phyloP scores from a whole-genome alignment of 202 grass and related monocot genomes.

The Musa balbisiana region DNA sequence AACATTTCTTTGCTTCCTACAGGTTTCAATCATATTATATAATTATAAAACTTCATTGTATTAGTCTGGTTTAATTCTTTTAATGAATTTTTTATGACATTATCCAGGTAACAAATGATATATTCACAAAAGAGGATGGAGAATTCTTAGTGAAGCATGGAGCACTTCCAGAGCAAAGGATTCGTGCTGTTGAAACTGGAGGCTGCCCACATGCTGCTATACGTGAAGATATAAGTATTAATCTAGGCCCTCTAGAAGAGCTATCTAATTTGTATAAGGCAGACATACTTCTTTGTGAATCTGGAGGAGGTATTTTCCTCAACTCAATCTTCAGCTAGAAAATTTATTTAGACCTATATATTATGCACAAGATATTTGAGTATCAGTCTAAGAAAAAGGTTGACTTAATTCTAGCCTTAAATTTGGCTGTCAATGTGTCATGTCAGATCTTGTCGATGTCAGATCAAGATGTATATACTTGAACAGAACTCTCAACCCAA shows the following conservation, averaged over 20 bases:
- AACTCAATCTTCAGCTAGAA: too few relatives aligned
- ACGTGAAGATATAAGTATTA: constrained; percentile 98
- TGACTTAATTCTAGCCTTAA: neutral
- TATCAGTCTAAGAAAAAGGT: neutral
- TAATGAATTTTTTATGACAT: neutral
- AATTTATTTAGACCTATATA: neutral
- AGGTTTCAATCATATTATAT: neutral
- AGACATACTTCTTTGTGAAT: constrained; percentile 97
- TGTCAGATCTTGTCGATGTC: neutral
- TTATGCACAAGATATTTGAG: neutral
- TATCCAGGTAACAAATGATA: constrained; percentile 92
- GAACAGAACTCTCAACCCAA: neutral
- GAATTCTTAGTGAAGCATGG: constrained; percentile 91
- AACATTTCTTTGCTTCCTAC: neutral
- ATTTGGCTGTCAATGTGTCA: neutral
- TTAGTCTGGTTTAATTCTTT: neutral
- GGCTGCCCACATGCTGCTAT: constrained; percentile 92
- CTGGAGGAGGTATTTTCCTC: constrained; percentile 69
- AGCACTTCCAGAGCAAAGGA: constrained; percentile 79
- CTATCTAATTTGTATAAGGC: constrained; percentile 72
- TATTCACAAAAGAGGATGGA: constrained; percentile 99
- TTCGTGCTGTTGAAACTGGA: constrained; percentile 83
- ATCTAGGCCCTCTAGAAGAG: constrained; percentile 88
- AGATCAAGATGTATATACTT: neutral
- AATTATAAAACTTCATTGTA: constrained; percentile 2